phyloP scores from a whole-genome alignment of 2,329 filamentous ascomycete genomes.

The Xylaria sp. region DNA sequence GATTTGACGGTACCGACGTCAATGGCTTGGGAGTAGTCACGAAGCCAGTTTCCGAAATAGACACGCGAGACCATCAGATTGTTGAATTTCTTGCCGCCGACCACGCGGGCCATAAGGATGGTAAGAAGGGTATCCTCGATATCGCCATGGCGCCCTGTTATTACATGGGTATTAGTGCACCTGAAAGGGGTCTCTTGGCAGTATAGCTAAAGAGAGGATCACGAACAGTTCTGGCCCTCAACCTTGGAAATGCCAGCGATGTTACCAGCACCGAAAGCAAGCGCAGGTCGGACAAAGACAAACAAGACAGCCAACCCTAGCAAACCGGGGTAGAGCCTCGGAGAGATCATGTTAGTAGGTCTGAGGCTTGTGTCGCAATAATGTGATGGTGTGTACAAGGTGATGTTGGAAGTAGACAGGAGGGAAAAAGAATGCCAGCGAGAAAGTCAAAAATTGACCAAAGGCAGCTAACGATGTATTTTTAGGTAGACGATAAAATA shows the following conservation, averaged over 20 bases:
- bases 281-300: slow-evolving; percentile 68
- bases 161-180: slow-evolving; percentile 25
- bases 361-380: slow-evolving; percentile 15
- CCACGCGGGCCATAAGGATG: slow-evolving; percentile 62
- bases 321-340: slow-evolving; percentile 56
- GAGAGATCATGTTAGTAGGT: slow-evolving; percentile 51
- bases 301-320: slow-evolving; percentile 67
- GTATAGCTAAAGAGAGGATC: not conserved
- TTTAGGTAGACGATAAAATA: not conserved
- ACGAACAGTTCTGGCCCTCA: slow-evolving; percentile 80
- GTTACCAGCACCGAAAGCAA: slow-evolving; percentile 87
- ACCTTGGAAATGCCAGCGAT: slow-evolving; percentile 81
- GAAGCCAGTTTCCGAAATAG: slow-evolving; percentile 96
- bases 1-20: slow-evolving; percentile 92
- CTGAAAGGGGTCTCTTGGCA: not conserved
- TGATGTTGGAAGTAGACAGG: too few species aligned
- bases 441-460: not conserved
- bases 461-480: too few species aligned
- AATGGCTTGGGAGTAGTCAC: slow-evolving; percentile 91
- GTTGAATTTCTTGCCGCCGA: slow-evolving; percentile 77
- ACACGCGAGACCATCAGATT: slow-evolving; percentile 87
- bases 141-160: slow-evolving; percentile 79
- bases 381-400: slow-evolving; percentile 6
- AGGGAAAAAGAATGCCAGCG: too few species aligned
- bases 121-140: slow-evolving; percentile 89